Percentiles rank a stretch among this genome's conserved stretches.
Evolutionary conservation across 108 stramenopile genomes (phyloP).

Genomic region (Craspedostauros australis): DNA sequence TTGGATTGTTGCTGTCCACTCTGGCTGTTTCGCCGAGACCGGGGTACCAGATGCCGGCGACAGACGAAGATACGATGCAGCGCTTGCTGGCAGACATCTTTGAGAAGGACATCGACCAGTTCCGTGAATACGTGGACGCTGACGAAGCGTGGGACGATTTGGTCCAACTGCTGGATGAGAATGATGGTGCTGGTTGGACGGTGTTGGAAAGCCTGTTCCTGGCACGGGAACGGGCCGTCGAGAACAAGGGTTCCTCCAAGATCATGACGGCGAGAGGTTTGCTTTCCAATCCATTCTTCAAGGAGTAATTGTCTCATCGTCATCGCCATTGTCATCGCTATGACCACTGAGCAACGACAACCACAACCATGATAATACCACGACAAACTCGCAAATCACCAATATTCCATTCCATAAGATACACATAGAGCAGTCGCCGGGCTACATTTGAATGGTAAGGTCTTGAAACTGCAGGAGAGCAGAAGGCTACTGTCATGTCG

Average conservation of each 20-base stretch:
- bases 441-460: neutral
- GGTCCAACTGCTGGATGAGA: constrained; percentile 57
- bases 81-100: constrained; percentile 72
- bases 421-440: neutral
- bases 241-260: constrained; percentile 26
- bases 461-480: neutral
- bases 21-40: constrained; percentile 54
- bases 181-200: constrained; percentile 72
- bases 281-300: constrained; percentile 56
- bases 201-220: constrained; percentile 54
- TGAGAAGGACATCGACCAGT: constrained; percentile 65
- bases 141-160: constrained; percentile 71
- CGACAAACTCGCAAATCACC: neutral
- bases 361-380: neutral
- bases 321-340: neutral
- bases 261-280: constrained; percentile 42
- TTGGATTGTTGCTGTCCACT: constrained; percentile 58
- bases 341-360: neutral
- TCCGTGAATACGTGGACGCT: constrained; percentile 74
- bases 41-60: constrained; percentile 49
- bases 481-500: neutral
- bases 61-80: constrained; percentile 81
- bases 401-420: neutral
- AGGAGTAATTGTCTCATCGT: constrained; percentile 10
- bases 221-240: constrained; percentile 58